phyloP scores from a whole-genome alignment of 495 filamentous ascomycete species.

The Talaromyces wortmannii region DNA sequence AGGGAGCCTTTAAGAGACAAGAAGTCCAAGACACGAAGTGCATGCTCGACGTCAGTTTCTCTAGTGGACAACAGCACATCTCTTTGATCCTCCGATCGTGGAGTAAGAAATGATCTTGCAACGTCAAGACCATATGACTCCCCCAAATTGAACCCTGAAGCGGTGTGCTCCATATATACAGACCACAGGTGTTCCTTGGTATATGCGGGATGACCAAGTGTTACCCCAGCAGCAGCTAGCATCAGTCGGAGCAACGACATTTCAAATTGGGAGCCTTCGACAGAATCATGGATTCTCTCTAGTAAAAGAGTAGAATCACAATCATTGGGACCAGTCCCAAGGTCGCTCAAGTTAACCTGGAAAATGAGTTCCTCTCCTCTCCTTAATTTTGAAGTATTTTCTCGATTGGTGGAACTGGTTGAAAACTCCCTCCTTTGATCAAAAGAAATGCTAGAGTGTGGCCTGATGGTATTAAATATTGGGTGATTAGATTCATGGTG shows the following conservation, averaged over 20 bases:
- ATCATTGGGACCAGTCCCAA: conserved; percentile 38
- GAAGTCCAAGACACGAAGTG: conserved; percentile 37
- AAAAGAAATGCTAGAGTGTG: conserved; percentile 5
- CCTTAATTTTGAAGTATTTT: background rate
- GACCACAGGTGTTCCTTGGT: conserved; percentile 20
- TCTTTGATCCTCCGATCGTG: conserved; percentile 4
- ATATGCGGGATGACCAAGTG: conserved; percentile 27
- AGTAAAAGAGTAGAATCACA: conserved; percentile 42
- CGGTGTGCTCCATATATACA: conserved; percentile 21
- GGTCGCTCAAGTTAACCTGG: background rate
- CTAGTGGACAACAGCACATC: conserved; percentile 4
- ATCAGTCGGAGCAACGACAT: background rate
- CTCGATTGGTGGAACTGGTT: background rate
- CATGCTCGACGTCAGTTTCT: conserved; percentile 25
- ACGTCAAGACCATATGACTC: conserved; percentile 26
- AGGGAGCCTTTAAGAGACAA: conserved; percentile 39
- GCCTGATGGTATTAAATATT: background rate
- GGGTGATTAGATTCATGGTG: conserved; percentile 7
- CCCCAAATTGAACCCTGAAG: conserved; percentile 26
- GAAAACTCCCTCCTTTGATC: conserved; percentile 12
- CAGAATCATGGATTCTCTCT: conserved; percentile 1
- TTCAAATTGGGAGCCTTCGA: background rate
- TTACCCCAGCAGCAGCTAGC: background rate
- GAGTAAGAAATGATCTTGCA: conserved; percentile 28
- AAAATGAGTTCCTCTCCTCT: background rate